Evolutionary conservation across 106 monocot genomes (phyloP).

Genomic region (Triglochin maritima): DNA sequence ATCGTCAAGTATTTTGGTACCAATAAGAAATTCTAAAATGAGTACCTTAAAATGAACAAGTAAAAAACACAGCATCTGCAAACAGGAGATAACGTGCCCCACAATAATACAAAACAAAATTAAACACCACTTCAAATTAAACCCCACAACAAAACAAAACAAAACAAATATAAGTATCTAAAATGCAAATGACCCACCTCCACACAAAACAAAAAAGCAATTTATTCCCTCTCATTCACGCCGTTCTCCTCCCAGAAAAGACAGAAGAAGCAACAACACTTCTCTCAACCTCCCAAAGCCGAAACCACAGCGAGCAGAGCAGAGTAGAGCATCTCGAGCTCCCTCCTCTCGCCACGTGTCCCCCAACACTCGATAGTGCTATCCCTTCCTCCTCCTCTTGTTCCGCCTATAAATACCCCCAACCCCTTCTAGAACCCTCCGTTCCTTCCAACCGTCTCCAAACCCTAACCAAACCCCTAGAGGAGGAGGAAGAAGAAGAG

Average conservation of each 20-base stretch:
- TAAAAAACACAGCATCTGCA: no score
- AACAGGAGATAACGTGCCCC: no score
- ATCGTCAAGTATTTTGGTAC: no score
- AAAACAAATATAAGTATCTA: no score
- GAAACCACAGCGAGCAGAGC: not conserved
- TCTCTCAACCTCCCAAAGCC: not conserved
- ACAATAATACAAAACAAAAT: no score
- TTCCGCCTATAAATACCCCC: conserved; percentile 4
- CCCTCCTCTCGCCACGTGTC: conserved; percentile 13
- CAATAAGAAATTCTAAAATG: no score
- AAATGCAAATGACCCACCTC: no score
- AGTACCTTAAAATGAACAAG: no score
- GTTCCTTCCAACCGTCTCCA: not conserved
- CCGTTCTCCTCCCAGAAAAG: not conserved
- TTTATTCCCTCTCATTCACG: no score
- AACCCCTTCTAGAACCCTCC: not conserved
- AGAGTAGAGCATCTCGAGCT: not conserved
- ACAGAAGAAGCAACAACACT: not conserved
- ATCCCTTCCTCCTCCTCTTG: conserved; percentile 10
- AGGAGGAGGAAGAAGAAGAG: not conserved
- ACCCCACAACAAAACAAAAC: no score
- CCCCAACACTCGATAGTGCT: conserved; percentile 5
- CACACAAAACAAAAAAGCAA: no score
- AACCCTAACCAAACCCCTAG: not conserved
- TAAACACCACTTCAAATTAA: no score